Evolutionary conservation across 768 basidiomycete species (phyloP).

Genomic region (Leccinum longicurvipes): DNA sequence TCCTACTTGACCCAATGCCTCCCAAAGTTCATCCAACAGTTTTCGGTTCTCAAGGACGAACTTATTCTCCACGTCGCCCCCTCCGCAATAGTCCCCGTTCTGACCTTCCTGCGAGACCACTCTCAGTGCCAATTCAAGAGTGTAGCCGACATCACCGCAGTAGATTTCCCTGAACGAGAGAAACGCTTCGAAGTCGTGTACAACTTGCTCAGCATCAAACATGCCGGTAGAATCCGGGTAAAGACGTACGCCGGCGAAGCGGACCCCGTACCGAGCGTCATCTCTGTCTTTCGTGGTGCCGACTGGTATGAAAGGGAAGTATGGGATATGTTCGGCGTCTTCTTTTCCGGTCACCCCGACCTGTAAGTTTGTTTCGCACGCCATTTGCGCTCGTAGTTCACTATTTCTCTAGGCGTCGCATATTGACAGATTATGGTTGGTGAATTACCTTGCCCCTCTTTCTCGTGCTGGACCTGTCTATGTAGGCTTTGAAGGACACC

Average conservation of each 20-base stretch:
- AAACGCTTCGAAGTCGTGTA: constrained; percentile 98
- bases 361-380: constrained; percentile 53
- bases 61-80: constrained; percentile 86
- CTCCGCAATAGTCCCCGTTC: constrained; percentile 73
- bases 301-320: constrained; percentile 99
- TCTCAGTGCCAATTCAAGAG: constrained; percentile 92
- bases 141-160: constrained; percentile 91
- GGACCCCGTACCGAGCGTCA: constrained; percentile 82
- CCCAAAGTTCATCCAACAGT: constrained; percentile 97
- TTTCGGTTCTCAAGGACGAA: constrained; percentile 95
- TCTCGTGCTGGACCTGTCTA: not conserved
- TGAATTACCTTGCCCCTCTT: not conserved
- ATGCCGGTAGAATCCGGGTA: constrained; percentile 85
- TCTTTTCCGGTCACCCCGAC: constrained; percentile 95
- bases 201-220: constrained; percentile 78
- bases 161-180: constrained; percentile 89
- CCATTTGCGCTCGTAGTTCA: constrained; percentile 13
- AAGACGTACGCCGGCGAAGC: constrained; percentile 97
- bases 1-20: constrained; percentile 91
- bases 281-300: constrained; percentile 81
- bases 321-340: constrained; percentile 97
- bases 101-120: constrained; percentile 94
- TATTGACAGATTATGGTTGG: constrained; percentile 95
- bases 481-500: constrained; percentile 93
- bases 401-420: constrained; percentile 66